Percentiles rank a stretch among this genome's conserved stretches.
phyloP scores from a whole-genome alignment of 129 eudicot genomes.

The sunflower (Helianthus annuus) region HanXRQr2.0-SUNRISE NC_035438.2:56897673-56898172 shows the following conservation, averaged over 20 bases:
- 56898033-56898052: conserved; percentile 16
- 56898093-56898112: conserved; percentile 30
- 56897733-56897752: too few relatives aligned
- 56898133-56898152: conserved; percentile 19
- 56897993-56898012: too few relatives aligned
- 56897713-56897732: too few relatives aligned
- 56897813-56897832: too few relatives aligned
- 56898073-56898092: conserved; percentile 34
- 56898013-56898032: background rate
- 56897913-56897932: conserved; percentile 6
- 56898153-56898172: conserved; percentile 17
- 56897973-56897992: background rate
- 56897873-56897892: background rate
- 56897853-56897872: background rate
- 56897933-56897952: conserved; percentile 19
- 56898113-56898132: conserved; percentile 27
- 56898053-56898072: conserved; percentile 12
- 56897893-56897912: background rate
- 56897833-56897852: too few relatives aligned
- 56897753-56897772: too few relatives aligned
- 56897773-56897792: too few relatives aligned
- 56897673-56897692: too few relatives aligned
- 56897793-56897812: too few relatives aligned
- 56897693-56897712: too few relatives aligned
- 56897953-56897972: conserved; percentile 25